Conservation (phyloP, 2,329 filamentous ascomycete species). For the Neophaeococcomyces mojaviensis region DNA sequence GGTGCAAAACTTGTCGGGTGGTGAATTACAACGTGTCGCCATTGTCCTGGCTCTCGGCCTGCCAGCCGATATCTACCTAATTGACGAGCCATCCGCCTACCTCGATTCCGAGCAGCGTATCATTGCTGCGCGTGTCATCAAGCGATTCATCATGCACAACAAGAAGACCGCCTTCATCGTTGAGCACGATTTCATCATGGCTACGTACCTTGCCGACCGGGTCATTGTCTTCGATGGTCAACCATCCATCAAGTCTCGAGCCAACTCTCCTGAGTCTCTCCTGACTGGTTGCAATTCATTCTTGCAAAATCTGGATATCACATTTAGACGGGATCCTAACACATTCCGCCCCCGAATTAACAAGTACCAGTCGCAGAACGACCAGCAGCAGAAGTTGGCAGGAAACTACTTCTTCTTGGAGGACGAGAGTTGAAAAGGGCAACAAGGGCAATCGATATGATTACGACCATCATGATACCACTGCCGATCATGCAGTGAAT, state of each 20-base stretch:
- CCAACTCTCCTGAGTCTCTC: slow-evolving; percentile 83
- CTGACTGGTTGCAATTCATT: slow-evolving; percentile 95
- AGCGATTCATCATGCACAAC: slow-evolving; percentile 99
- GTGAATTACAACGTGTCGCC: slow-evolving; percentile 98
- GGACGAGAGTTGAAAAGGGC: slow-evolving; percentile 62
- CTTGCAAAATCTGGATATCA: slow-evolving; percentile 93
- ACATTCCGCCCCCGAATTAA: slow-evolving; percentile 98
- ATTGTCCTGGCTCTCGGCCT: slow-evolving; percentile 94
- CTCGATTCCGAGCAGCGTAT: slow-evolving; percentile 99
- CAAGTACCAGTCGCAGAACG: slow-evolving; percentile 89
- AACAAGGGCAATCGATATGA: slow-evolving; percentile 23
- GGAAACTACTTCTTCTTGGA: slow-evolving; percentile 99
- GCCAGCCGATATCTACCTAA: slow-evolving; percentile 95
- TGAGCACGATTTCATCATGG: slow-evolving; percentile 99
- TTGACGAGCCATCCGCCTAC: slow-evolving; percentile 95
- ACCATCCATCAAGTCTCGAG: slow-evolving; percentile 79
- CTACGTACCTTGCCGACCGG: slow-evolving; percentile 73
- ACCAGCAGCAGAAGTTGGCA: slow-evolving; percentile 89
- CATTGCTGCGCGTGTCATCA: slow-evolving; percentile 92
- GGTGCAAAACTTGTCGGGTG: slow-evolving; percentile 96
- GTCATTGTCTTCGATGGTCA: slow-evolving; percentile 98
- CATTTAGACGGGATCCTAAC: slow-evolving; percentile 94
- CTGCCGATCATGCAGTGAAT: slow-evolving; percentile 26
- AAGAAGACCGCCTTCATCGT: slow-evolving; percentile 99
- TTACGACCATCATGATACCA: slow-evolving; percentile 28